A percentile compares a stretch with the other conserved stretches of the same genome.
Conservation (phyloP, 2,329 filamentous ascomycete species). For the Neofusicoccum umdonicola region DNA sequence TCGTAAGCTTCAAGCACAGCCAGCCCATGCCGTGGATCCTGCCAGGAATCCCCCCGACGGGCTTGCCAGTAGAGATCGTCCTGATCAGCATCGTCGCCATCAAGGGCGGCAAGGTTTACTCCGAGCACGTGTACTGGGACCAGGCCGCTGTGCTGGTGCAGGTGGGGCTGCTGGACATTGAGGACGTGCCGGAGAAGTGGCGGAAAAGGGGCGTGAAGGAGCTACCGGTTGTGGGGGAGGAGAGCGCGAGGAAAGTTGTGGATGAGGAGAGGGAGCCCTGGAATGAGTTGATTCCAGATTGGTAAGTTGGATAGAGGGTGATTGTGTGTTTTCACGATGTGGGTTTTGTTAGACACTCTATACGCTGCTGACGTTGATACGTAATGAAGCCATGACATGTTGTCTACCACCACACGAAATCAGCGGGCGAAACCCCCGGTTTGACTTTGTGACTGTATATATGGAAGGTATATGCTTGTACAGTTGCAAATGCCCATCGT, state of each 20-base stretch:
- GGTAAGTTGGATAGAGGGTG: constrained; percentile 23
- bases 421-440: too few relatives aligned
- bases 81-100: constrained; percentile 58
- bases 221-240: constrained; percentile 47
- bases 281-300: constrained; percentile 49
- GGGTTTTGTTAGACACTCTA: too few relatives aligned
- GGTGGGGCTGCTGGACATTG: constrained; percentile 55
- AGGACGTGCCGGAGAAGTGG: constrained; percentile 47
- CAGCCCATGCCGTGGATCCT: constrained; percentile 59
- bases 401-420: too few relatives aligned
- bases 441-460: too few relatives aligned
- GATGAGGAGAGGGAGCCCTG: constrained; percentile 41
- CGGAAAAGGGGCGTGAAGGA: constrained; percentile 46
- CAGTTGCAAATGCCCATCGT: too few relatives aligned
- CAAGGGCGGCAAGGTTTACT: constrained; percentile 52
- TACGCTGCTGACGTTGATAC: too few relatives aligned
- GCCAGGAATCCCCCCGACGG: constrained; percentile 56
- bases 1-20: constrained; percentile 57
- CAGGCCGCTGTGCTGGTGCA: constrained; percentile 61
- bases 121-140: constrained; percentile 62
- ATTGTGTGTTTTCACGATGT: too few relatives aligned
- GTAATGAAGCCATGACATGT: too few relatives aligned
- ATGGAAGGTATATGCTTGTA: too few relatives aligned
- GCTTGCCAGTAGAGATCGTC: constrained; percentile 56
- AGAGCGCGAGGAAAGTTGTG: constrained; percentile 48